A percentile compares a stretch with the other conserved stretches of the same genome.
Evolutionary conservation across 2,329 filamentous ascomycete species (phyloP).

Genomic region (Aspergillus versicolor): DNA sequence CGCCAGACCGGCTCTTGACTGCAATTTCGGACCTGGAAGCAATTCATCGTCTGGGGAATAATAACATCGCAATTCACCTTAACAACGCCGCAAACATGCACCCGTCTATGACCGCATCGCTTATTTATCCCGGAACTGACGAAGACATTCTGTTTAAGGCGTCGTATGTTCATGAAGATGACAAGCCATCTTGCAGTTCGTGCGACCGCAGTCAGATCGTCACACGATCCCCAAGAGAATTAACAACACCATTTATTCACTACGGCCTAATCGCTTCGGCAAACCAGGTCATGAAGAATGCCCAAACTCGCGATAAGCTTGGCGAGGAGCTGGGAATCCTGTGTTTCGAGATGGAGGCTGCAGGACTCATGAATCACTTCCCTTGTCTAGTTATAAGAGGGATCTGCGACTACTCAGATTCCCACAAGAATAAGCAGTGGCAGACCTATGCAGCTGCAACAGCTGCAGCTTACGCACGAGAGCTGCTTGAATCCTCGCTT

Average conservation of each 20-base stretch:
- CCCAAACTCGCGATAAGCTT: neutral
- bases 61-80: neutral
- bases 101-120: fast-evolving
- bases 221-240: neutral
- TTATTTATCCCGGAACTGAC: neutral
- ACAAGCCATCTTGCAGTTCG: neutral
- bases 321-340: neutral
- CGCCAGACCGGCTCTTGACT: neutral
- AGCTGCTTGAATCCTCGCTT: neutral
- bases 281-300: neutral
- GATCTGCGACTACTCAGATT: slow-evolving; percentile 19
- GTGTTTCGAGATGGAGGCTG: slow-evolving; percentile 14
- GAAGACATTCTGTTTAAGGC: neutral
- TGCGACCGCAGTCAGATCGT: neutral
- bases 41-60: neutral
- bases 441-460: slow-evolving; percentile 15
- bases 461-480: neutral
- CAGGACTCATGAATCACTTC: neutral
- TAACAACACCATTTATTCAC: neutral
- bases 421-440: slow-evolving; percentile 20
- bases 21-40: neutral
- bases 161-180: neutral
- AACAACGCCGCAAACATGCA: neutral
- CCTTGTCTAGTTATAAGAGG: slow-evolving; percentile 7
- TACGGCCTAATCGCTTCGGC: neutral